Percentiles rank a stretch among this genome's conserved stretches.
Conservation (phyloP, 2,329 filamentous ascomycete genomes). For the Bretziella fagacearum region DNA sequence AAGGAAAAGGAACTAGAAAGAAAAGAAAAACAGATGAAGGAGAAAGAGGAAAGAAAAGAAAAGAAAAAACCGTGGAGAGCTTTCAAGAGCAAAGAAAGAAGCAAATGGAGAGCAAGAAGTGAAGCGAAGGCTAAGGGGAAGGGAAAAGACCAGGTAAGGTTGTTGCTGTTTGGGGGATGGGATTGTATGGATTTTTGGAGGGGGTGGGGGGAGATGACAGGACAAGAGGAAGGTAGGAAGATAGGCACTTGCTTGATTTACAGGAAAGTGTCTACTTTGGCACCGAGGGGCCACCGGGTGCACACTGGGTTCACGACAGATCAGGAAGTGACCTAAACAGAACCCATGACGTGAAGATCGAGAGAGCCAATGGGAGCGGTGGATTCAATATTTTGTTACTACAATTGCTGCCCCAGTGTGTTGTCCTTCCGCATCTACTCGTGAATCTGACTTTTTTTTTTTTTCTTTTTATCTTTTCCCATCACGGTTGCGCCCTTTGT, state of each 20-base stretch:
- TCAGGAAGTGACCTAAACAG: neutral
- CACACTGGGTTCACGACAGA: neutral
- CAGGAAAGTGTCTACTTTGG: neutral
- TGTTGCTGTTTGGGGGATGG: conserved; percentile 1
- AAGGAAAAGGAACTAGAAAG: conserved; percentile 15
- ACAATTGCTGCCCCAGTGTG: neutral
- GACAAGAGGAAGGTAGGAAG: neutral
- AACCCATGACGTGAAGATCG: no score
- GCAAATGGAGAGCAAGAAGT: conserved; percentile 15
- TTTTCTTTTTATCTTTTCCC: neutral
- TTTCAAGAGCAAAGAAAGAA: conserved; percentile 20
- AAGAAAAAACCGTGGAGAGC: conserved; percentile 21
- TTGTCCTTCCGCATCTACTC: neutral
- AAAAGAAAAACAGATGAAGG: conserved; percentile 9
- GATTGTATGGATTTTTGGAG: neutral
- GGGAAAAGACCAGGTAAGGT: conserved; percentile 9
- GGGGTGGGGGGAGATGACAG: conserved; percentile 1
- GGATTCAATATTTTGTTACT: neutral
- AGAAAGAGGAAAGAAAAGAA: conserved; percentile 12
- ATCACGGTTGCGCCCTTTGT: neutral
- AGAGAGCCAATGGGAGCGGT: no score
- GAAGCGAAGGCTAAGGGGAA: conserved; percentile 9
- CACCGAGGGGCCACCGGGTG: neutral
- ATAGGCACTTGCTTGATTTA: neutral
- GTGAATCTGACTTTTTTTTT: neutral